A percentile compares a stretch with the other conserved stretches of the same genome.
Conservation (phyloP, 148 eudicot genomes). For the Beta vulgaris region DNA sequence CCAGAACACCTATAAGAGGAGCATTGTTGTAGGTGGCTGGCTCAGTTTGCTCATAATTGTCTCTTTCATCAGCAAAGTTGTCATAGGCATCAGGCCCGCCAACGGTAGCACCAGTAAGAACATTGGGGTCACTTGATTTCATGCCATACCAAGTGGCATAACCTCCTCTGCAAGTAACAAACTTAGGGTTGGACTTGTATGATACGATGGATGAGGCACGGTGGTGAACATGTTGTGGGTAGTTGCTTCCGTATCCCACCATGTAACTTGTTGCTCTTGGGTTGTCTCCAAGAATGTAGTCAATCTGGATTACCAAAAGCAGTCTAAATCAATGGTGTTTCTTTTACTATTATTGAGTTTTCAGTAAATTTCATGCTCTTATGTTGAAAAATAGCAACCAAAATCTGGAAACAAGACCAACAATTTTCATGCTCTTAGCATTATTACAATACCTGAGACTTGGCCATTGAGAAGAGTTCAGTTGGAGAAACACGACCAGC, state of each 20-base stretch:
- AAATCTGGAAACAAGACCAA: too few species aligned
- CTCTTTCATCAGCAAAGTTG: constrained; percentile 90
- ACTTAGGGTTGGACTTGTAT: constrained; percentile 60
- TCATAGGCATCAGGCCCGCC: constrained; percentile 99
- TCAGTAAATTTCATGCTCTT: too few species aligned
- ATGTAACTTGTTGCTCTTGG: constrained; percentile 99
- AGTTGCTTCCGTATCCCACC: constrained; percentile 95
- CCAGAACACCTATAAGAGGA: constrained; percentile 82
- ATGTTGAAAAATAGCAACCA: too few species aligned
- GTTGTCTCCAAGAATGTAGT: constrained; percentile 97
- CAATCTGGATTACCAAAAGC: constrained; percentile 46
- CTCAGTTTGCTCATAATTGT: constrained; percentile 96
- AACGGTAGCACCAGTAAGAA: constrained; percentile 83
- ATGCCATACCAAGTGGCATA: constrained; percentile 88
- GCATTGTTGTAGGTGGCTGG: constrained; percentile 99
- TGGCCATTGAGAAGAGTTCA: constrained; percentile 68
- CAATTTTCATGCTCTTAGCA: too few species aligned
- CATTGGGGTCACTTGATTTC: constrained; percentile 84
- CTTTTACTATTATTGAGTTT: too few species aligned
- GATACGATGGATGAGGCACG: constrained; percentile 91
- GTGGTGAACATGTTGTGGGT: constrained; percentile 89
- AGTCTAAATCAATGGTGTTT: not conserved
- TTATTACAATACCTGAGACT: constrained; percentile 63
- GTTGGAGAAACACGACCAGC: constrained; percentile 51
- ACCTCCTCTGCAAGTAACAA: constrained; percentile 85